Base-by-base conservation (phyloP, 805 yeast species). In the Candida pini region DNA sequence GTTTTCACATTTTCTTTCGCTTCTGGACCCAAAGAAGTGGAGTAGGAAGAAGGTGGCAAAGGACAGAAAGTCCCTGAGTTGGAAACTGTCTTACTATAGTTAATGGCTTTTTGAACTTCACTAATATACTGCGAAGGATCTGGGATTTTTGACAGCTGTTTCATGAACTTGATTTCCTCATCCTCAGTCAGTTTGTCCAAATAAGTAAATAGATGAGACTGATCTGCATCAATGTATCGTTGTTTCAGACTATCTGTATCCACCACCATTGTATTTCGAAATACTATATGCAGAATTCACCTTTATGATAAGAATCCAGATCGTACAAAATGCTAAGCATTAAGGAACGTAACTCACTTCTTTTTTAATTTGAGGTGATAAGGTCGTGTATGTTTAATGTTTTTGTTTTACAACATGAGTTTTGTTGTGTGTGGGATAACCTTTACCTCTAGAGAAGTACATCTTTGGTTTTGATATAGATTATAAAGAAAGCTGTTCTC, bases 1-100 rank as follows among this genome's bases (percentile, higher is more conserved):
- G 40, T 38, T 6, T 52, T 40, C 18, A 56, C 41, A 7, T 55
- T 48, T 9, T 54, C 58, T 3, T 58, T 40, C 2, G 54, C 53
- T 3, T 28, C 24, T 28, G 57, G 50, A 10, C 48, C 56, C 24
- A 67, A 47, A 19, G 73, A 72, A 12, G 81, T 62, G 16, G 71
- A 66, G 19, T 74, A 70, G 1, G 79, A 78, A 2, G 72, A 53
- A 6, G 55, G 53, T 0, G 89, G 87, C 18, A 81, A 61, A 45
- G 83, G 63, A 54, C 63, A 53, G 49, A 73, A 50, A 28, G 52
- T 33, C 56, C 45, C 48, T 2, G 47, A 28, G 4, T 34, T 29
- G 0, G 56, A 33, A n/a, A 42, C 37, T 2, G 43, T 31, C 5
- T 51, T 36, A 19, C 60, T 53, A 38, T 64, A 64, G 18, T 56